Base-by-base conservation (phyloP, 106 monocot species). In the Cymbidium sinense region DNA sequence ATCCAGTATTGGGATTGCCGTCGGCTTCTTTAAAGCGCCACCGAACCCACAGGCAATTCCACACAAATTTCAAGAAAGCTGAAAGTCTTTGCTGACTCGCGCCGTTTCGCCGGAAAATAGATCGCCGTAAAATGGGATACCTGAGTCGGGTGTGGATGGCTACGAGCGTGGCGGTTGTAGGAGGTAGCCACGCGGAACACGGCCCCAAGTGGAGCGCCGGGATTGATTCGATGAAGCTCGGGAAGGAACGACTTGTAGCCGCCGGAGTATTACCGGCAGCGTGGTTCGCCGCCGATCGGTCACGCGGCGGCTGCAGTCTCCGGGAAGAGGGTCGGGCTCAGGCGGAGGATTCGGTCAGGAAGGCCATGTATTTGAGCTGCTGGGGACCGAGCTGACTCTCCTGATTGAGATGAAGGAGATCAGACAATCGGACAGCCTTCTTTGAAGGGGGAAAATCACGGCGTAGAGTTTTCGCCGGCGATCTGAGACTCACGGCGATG, bases 81-180 rank as follows among this genome's bases (percentile, higher is more conserved):
- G 28, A 27, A 27, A 41, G 9, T 41, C 27, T n/a, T 8, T 25
- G 62, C 1, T 25, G 10, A 62, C 19, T 20, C 3, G 52, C 52
- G 52, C 52, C 1, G n/a, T 31, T 65, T 29, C 2, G 29, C 65
- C 27, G 65, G 30, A 30, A 65, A 31, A 1, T 30, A 29, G 19
- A 70, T 67, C 69, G 69, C 18, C 69, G 69, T 34, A 43, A 41
- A 4, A 74, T 74, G 74, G 74, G 74, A 44, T 28, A 23, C 27
- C 13, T 74, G 44, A 74, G 74, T 44, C 43, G 74, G 74, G n/a
- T 74, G 2, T 74, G 74, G 74, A 44, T 74, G 74, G 74, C 74
- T 23, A 34, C 74, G 43, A 74, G 74, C 28, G 74, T 74, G 27
- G 74, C 74, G 41, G 44, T 74, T n/a, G 74, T 74, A 12, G 74